Evolutionary conservation across 1,139 yeast species (phyloP).

Genomic region (Kluyveromyces sp.): DNA sequence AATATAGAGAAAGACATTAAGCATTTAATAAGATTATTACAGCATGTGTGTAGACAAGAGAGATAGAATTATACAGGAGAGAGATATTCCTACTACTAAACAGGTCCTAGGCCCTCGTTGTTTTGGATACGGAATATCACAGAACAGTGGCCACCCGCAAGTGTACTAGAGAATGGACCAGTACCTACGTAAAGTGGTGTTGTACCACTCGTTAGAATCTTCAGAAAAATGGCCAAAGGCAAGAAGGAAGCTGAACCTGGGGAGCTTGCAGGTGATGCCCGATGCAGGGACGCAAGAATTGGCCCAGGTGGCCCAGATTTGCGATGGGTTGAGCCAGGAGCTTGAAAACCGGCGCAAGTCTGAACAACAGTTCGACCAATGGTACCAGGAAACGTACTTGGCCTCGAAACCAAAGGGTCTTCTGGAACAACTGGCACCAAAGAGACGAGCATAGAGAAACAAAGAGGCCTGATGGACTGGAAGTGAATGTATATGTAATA

Average conservation of each 20-base stretch:
- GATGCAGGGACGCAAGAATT: constrained; percentile 13
- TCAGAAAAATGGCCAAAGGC: constrained; percentile 11
- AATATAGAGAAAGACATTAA: background rate
- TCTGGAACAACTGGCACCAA: constrained; percentile 19
- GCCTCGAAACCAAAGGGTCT: constrained; percentile 28
- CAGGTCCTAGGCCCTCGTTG: no score
- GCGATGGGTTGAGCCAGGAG: background rate
- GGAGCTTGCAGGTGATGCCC: constrained; percentile 9
- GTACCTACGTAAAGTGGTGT: constrained; percentile 12
- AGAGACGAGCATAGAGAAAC: constrained; percentile 7
- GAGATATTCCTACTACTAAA: no score
- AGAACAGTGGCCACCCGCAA: background rate
- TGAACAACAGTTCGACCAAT: constrained; percentile 17
- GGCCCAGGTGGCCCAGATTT: constrained; percentile 12
- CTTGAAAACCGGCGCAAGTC: constrained; percentile 13
- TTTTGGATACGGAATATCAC: background rate
- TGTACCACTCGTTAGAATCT: constrained; percentile 9
- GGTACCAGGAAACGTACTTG: constrained; percentile 21
- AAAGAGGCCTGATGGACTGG: background rate
- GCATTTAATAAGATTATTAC: no score
- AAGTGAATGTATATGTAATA: background rate
- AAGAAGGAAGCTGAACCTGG: constrained; percentile 12
- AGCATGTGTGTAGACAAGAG: no score
- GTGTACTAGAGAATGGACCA: background rate
- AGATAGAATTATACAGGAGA: no score